Conservation (phyloP, 2,329 filamentous ascomycete genomes). For the Myotisia sp. region DNA sequence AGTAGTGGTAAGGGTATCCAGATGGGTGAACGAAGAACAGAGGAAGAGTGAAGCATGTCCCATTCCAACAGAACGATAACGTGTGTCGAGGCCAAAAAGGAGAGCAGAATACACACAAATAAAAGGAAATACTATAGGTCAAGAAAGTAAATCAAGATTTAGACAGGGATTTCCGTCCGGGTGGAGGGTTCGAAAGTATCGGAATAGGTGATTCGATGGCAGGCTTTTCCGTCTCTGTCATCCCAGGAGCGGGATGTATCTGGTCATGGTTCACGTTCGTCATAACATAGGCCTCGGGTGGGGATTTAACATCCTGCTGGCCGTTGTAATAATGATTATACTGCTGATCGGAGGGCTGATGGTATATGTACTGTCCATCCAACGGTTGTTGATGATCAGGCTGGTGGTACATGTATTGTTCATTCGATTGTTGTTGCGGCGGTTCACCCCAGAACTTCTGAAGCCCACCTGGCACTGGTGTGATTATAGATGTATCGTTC, state of each 20-base stretch:
- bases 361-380: constrained; percentile 1
- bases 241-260: not conserved
- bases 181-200: constrained; percentile 10
- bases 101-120: too few relatives aligned
- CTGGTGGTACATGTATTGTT: constrained; percentile 2
- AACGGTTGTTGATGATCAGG: constrained; percentile 3
- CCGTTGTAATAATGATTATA: constrained; percentile 2
- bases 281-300: constrained; percentile 11
- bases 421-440: constrained; percentile 2
- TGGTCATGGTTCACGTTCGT: not conserved
- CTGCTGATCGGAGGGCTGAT: constrained; percentile 1
- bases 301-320: constrained; percentile 11
- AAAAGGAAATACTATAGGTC: too few relatives aligned
- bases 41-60: too few relatives aligned
- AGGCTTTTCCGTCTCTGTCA: constrained; percentile 6
- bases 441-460: constrained; percentile 17
- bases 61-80: too few relatives aligned
- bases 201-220: constrained; percentile 9
- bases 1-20: too few relatives aligned
- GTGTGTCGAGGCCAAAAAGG: too few relatives aligned
- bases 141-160: too few relatives aligned
- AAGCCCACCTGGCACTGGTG: constrained; percentile 13
- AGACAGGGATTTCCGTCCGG: constrained; percentile 8
- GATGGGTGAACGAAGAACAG: too few relatives aligned
- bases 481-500: constrained; percentile 22